A percentile compares a stretch with the other conserved stretches of the same genome.
Conservation (phyloP, 495 filamentous ascomycete species). For the Penicillium egyptiacum region DNA sequence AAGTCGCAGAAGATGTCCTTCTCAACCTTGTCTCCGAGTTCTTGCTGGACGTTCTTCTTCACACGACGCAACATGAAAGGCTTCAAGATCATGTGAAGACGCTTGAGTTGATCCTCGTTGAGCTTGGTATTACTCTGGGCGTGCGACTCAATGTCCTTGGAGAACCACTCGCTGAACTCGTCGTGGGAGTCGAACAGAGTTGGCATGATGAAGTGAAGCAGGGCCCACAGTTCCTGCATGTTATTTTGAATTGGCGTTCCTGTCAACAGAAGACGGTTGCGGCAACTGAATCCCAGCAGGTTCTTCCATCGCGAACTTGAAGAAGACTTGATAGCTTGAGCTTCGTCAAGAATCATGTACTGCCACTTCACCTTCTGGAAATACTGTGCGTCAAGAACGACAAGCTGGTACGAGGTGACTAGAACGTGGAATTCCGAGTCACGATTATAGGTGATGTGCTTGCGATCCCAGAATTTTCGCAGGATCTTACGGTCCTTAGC, state of each 20-base stretch:
- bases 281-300: slow-evolving; percentile 88
- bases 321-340: slow-evolving; percentile 98
- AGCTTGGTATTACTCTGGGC: slow-evolving; percentile 98
- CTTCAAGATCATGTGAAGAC: slow-evolving; percentile 97
- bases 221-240: slow-evolving; percentile 98
- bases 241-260: slow-evolving; percentile 99
- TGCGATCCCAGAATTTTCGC: slow-evolving; percentile 98
- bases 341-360: slow-evolving; percentile 99
- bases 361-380: slow-evolving; percentile 99
- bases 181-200: slow-evolving; percentile 97
- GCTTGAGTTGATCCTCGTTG: slow-evolving; percentile 94
- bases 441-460: slow-evolving; percentile 90
- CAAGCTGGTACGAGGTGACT: slow-evolving; percentile 95
- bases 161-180: slow-evolving; percentile 99
- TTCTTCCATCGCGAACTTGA: slow-evolving; percentile 96
- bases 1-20: slow-evolving; percentile 94
- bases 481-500: slow-evolving; percentile 93
- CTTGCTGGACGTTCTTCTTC: slow-evolving; percentile 98
- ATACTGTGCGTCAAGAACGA: slow-evolving; percentile 91
- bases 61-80: slow-evolving; percentile 99
- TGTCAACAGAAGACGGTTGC: slow-evolving; percentile 90
- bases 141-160: slow-evolving; percentile 98
- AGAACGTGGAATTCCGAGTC: slow-evolving; percentile 94
- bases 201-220: slow-evolving; percentile 99
- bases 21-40: slow-evolving; percentile 98